Evolutionary conservation across 805 yeast species (phyloP).

Genomic region (Schwanniomyces yamadae): DNA sequence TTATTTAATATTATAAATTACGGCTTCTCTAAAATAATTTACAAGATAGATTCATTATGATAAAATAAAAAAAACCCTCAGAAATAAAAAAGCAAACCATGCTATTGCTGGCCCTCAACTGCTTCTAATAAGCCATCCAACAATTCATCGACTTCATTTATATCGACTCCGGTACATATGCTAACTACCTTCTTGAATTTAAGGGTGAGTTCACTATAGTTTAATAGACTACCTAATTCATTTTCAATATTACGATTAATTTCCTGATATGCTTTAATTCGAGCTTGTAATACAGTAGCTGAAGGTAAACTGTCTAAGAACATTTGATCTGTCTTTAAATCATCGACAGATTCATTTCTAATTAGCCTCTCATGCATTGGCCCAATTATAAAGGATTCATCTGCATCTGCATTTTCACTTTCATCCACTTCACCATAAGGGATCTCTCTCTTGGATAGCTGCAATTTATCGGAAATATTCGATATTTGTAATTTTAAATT

Average conservation of each 20-base stretch:
- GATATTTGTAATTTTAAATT: conserved; percentile 49
- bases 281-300: conserved; percentile 57
- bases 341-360: conserved; percentile 24
- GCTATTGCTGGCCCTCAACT: conserved; percentile 64
- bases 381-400: conserved; percentile 81
- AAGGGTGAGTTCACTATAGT: conserved; percentile 41
- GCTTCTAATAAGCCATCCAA: conserved; percentile 85
- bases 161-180: conserved; percentile 84
- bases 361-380: conserved; percentile 55
- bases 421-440: conserved; percentile 60
- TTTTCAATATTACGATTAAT: conserved; percentile 59
- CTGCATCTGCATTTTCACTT: conserved; percentile 72
- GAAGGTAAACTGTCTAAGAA: conserved; percentile 43
- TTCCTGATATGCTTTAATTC: conserved; percentile 75
- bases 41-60: too few species aligned
- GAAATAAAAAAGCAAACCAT: too few species aligned
- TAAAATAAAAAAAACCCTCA: too few species aligned
- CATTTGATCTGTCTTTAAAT: conserved; percentile 22
- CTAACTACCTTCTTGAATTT: conserved; percentile 89
- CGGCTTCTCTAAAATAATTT: too few species aligned
- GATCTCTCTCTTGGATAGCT: conserved; percentile 22
- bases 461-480: conserved; percentile 37
- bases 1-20: conserved; percentile 1
- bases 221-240: conserved; percentile 51
- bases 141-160: conserved; percentile 73